Conservation (phyloP, 2,329 filamentous ascomycete species). For the Basipetospora chlamydospora region DNA sequence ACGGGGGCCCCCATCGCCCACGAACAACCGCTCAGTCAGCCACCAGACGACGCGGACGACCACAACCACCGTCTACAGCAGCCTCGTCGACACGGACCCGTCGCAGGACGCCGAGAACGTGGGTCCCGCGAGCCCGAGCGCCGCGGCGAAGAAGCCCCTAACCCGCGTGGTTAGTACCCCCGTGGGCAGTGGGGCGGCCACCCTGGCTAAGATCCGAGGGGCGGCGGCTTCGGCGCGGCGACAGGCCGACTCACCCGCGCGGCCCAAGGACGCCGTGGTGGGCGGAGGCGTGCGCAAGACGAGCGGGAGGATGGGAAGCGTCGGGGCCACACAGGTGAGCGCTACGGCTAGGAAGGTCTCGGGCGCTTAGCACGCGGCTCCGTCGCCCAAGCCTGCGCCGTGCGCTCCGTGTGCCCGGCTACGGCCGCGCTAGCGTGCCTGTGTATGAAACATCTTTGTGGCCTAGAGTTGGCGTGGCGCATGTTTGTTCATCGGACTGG, state of each 20-base stretch:
- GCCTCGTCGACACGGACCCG: slow-evolving; percentile 40
- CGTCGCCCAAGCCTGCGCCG: too few species aligned
- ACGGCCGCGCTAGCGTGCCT: too few species aligned
- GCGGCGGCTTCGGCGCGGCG: slow-evolving; percentile 40
- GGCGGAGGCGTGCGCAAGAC: slow-evolving; percentile 45
- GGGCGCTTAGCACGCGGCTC: slow-evolving; percentile 10
- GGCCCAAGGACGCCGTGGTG: slow-evolving; percentile 16
- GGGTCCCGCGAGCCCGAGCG: slow-evolving; percentile 22
- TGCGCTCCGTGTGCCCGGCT: too few species aligned
- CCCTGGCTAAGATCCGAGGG: slow-evolving; percentile 51
- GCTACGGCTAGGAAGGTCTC: slow-evolving; percentile 40
- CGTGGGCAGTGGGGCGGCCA: slow-evolving; percentile 16
- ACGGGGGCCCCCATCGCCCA: neutral
- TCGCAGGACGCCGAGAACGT: slow-evolving; percentile 61
- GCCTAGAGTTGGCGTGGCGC: too few species aligned
- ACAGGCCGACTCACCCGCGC: slow-evolving; percentile 34
- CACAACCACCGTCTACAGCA: slow-evolving; percentile 31
- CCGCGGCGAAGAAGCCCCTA: slow-evolving; percentile 34
- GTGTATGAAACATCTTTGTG: too few species aligned
- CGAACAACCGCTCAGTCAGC: slow-evolving; percentile 46
- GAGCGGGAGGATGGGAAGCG: slow-evolving; percentile 49
- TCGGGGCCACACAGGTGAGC: slow-evolving; percentile 28
- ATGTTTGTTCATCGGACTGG: too few species aligned
- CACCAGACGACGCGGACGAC: slow-evolving; percentile 51
- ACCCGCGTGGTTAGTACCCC: slow-evolving; percentile 40